Evolutionary conservation across 768 basidiomycete species (phyloP), one percentile per base, ranked within the genome.

Genomic region (Amanita rubescens): DNA sequence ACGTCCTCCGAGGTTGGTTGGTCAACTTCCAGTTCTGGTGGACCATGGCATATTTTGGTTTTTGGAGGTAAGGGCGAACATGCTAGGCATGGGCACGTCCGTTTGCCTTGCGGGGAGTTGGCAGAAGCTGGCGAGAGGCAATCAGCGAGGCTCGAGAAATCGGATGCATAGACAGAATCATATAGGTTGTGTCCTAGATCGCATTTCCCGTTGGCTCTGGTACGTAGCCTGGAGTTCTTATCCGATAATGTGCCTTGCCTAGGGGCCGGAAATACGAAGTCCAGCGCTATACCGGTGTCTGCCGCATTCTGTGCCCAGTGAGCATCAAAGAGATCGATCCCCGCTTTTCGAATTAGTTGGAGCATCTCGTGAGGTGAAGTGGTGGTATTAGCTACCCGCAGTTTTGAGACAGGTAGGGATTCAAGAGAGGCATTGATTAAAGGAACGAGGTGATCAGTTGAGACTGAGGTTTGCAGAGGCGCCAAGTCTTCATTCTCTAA

Each of bases 161-260:
- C 87, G 48, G 71, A 66, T 0, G 78, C 71, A 56, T 89, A 90
- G 1, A 53, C 42, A 4, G 62, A 41, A 42, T 80, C 71, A 60
- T 88, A 94, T 3, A 94, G 64, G 57, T 92, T 92, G 58, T 87
- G 82, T 0, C 89, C 91, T 7, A 91, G 59, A 39, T 80, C 74
- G 8, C 57, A 58, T 58, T 66, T 72, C 14, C 65, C 67, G 20
- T 57, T 56, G 11, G 33, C 2, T 45, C 45, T 22, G 34, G 49
- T 35, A 41, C 51, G n/a, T 14, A 6, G 52, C 15, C 11, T 11
- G 51, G 22, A 39, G 20, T 14, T 7, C 2, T n/a, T 51, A 35
- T 34, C 20, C 15, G 30, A 14, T 30, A 2, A 22, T n/a, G 43
- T 49, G 24, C 37, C 24, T 8, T 58, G 55, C 0, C 6, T 9